A percentile compares a stretch with the other conserved stretches of the same genome.
phyloP scores from a whole-genome alignment of 768 basidiomycete species.

The Russula sp. region DNA sequence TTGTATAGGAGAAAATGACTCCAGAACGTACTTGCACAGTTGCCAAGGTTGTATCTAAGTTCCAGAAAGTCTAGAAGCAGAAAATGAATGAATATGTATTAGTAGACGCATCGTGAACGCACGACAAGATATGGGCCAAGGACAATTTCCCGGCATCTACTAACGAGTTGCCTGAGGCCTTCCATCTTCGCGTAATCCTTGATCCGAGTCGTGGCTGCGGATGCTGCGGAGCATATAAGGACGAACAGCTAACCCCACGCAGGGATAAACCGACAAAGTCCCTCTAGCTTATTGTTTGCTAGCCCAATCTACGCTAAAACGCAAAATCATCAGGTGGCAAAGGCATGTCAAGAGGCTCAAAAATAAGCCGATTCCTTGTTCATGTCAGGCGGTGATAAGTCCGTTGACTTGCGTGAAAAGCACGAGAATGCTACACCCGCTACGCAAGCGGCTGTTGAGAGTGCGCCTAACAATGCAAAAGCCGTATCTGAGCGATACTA shows the following conservation, averaged over 20 bases:
- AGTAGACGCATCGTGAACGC: slow-evolving; percentile 22
- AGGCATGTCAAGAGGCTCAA: slow-evolving; percentile 53
- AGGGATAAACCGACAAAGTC: slow-evolving; percentile 16
- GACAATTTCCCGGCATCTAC: slow-evolving; percentile 59
- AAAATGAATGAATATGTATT: background rate
- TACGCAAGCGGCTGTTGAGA: slow-evolving; percentile 38
- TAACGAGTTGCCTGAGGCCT: slow-evolving; percentile 56
- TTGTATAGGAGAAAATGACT: slow-evolving; percentile 15
- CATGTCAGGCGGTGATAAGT: slow-evolving; percentile 48
- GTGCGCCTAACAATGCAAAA: slow-evolving; percentile 56
- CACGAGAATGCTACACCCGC: slow-evolving; percentile 45
- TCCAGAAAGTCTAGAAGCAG: slow-evolving; percentile 4
- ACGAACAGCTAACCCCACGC: background rate
- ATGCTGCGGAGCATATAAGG: slow-evolving; percentile 35
- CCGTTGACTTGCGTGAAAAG: slow-evolving; percentile 56
- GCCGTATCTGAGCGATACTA: slow-evolving; percentile 38
- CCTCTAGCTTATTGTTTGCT: slow-evolving; percentile 9
- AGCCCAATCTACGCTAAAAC: slow-evolving; percentile 23
- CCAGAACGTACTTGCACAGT: slow-evolving; percentile 19
- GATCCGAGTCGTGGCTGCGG: slow-evolving; percentile 70
- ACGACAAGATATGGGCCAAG: slow-evolving; percentile 49
- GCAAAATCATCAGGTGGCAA: slow-evolving; percentile 44
- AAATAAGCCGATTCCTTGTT: slow-evolving; percentile 59
- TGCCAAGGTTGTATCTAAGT: slow-evolving; percentile 16
- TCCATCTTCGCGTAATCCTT: slow-evolving; percentile 55